These are phyloP conservation scores for Apiotrichum montevideense DNA, from an alignment of 1,284 basidiomycete genomes.

Conservation along the genomic window DNA sequence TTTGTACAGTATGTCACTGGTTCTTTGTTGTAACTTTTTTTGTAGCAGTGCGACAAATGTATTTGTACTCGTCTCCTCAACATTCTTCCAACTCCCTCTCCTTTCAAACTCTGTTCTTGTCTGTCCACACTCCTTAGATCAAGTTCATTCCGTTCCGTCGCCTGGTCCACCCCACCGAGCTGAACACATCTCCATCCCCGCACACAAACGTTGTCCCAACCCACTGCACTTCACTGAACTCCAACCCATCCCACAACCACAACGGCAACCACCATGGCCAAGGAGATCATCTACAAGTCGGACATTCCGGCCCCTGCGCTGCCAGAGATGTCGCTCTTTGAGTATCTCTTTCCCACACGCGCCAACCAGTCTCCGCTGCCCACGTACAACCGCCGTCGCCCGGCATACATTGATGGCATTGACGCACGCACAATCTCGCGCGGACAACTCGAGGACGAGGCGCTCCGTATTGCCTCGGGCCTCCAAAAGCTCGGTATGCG, in stretches of 20 bases:
- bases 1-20: too few relatives aligned
- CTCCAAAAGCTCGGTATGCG: constrained; percentile 42
- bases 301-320: constrained; percentile 9
- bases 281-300: constrained; percentile 9
- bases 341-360: constrained; percentile 11
- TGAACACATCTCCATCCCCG: too few relatives aligned
- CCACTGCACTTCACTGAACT: too few relatives aligned
- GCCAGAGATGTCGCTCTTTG: constrained; percentile 7
- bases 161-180: too few relatives aligned
- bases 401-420: constrained; percentile 63
- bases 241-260: not conserved
- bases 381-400: constrained; percentile 32
- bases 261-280: not conserved
- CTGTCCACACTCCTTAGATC: too few relatives aligned
- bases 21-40: too few relatives aligned
- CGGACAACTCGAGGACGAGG: constrained; percentile 54
- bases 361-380: constrained; percentile 10
- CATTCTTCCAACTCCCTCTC: too few relatives aligned
- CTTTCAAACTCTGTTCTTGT: too few relatives aligned
- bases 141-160: too few relatives aligned
- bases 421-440: constrained; percentile 58
- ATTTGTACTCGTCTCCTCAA: too few relatives aligned
- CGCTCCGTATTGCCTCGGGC: constrained; percentile 56
- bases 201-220: too few relatives aligned
- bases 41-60: too few relatives aligned